Conservation (phyloP, 305 asterid genomes). For the Fraxinus platypoda region DNA sequence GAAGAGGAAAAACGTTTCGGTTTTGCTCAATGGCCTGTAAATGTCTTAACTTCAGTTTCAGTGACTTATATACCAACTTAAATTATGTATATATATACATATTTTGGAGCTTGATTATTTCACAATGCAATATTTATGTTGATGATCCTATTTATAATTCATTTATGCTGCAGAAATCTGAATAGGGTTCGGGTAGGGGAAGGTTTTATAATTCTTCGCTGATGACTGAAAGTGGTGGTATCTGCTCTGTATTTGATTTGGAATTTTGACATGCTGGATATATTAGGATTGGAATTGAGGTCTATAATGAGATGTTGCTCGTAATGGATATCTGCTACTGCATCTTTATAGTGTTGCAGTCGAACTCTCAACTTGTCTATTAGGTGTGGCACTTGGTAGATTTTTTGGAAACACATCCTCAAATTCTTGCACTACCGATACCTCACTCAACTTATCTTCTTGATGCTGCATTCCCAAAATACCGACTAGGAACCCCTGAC, state of each 20-base stretch:
- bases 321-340: neutral
- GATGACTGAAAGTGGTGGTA: neutral
- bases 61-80: neutral
- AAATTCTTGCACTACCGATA: neutral
- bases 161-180: neutral
- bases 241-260: neutral
- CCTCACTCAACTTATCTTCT: neutral
- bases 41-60: neutral
- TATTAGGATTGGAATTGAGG: neutral
- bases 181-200: neutral
- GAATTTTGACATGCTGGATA: neutral
- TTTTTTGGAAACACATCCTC: neutral
- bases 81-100: neutral
- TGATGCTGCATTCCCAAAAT: neutral
- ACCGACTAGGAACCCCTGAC: neutral
- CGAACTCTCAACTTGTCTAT: neutral
- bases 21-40: constrained; percentile 6
- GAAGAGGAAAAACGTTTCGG: neutral
- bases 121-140: neutral
- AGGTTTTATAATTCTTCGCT: neutral
- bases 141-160: neutral
- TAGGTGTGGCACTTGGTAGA: neutral
- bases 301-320: neutral
- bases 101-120: neutral
- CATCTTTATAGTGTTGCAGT: neutral